Evolutionary conservation across 768 basidiomycete genomes (phyloP), one percentile per base, ranked within the genome.

Genomic region (Austroboletus festivus): DNA sequence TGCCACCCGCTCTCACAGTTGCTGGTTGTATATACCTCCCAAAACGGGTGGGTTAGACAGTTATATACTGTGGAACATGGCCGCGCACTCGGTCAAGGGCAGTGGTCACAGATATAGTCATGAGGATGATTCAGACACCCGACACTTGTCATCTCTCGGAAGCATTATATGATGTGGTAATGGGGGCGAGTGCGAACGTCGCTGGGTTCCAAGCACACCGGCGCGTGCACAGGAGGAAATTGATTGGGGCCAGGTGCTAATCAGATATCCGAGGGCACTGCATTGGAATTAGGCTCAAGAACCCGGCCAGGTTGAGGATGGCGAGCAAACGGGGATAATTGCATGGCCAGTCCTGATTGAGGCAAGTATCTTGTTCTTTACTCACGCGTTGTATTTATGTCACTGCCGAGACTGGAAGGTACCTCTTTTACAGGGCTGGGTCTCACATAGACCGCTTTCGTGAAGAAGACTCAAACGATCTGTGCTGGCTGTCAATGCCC

Each of bases 241-340:
- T n/a, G 60, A 59, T 64, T 63, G 57, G 40, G 42, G 51, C 13
- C 39, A 18, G 44, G 56, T 56, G 64, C 41, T 61, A 57, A 65
- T 68, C 64, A 66, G 64, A 68, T 64, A 59, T 68, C 67, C 61
- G 64, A 68, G 64, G 52, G 67, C 64, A 66, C 67, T 56, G 64
- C 64, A 62, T 66, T 64, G 53, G 19, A 68, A 62, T 68, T 68
- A 66, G 62, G 57, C 67, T 68, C 67, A 56, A 60, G 51, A 53
- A 55, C 57, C 58, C 61, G 61, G 46, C 31, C 42, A 48, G 46
- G 33, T 5, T 47, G 50, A 48, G 50, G 37, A 41, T 28, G 50
- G 35, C 31, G 46, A 24, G 11, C 48, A 20, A 57, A 56, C 59
- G 62, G 62, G 50, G 56, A 47, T 63, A 58, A 42, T 53, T 52